Evolutionary conservation across 2,329 filamentous ascomycete genomes (phyloP).

Genomic region (Didymella segeticola): DNA sequence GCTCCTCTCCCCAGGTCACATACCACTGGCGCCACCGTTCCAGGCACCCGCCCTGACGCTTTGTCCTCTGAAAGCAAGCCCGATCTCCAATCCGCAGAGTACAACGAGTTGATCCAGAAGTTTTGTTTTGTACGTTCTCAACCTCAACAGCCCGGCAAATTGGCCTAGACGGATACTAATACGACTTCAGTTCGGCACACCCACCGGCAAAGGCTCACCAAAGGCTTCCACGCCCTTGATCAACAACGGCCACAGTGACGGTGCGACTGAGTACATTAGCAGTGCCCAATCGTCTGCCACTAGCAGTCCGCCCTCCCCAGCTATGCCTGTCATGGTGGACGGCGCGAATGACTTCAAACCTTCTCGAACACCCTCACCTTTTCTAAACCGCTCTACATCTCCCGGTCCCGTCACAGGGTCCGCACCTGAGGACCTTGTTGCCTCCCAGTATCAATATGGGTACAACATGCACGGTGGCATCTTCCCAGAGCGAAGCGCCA

Average conservation of each 20-base stretch:
- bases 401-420: slow-evolving; percentile 51
- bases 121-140: slow-evolving; percentile 97
- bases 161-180: slow-evolving; percentile 51
- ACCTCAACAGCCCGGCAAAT: slow-evolving; percentile 45
- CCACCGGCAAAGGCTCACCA: slow-evolving; percentile 50
- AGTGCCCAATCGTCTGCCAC: slow-evolving; percentile 44
- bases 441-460: slow-evolving; percentile 53
- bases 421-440: slow-evolving; percentile 48
- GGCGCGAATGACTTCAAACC: slow-evolving; percentile 47
- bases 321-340: slow-evolving; percentile 45
- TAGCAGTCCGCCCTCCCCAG: slow-evolving; percentile 47
- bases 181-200: slow-evolving; percentile 58
- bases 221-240: slow-evolving; percentile 36
- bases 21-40: slow-evolving; percentile 44
- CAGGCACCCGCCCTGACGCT: slow-evolving; percentile 58
- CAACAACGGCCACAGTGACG: slow-evolving; percentile 37
- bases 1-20: slow-evolving; percentile 47
- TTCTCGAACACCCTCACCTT: slow-evolving; percentile 43
- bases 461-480: slow-evolving; percentile 51
- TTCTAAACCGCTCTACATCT: slow-evolving; percentile 51
- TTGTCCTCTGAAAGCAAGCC: slow-evolving; percentile 65
- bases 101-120: slow-evolving; percentile 96
- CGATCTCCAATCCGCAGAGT: slow-evolving; percentile 83
- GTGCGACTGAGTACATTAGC: slow-evolving; percentile 38
- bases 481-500: slow-evolving; percentile 53